phyloP scores from a whole-genome alignment of 495 filamentous ascomycete genomes.

The Hyaloscypha bicolor region DNA sequence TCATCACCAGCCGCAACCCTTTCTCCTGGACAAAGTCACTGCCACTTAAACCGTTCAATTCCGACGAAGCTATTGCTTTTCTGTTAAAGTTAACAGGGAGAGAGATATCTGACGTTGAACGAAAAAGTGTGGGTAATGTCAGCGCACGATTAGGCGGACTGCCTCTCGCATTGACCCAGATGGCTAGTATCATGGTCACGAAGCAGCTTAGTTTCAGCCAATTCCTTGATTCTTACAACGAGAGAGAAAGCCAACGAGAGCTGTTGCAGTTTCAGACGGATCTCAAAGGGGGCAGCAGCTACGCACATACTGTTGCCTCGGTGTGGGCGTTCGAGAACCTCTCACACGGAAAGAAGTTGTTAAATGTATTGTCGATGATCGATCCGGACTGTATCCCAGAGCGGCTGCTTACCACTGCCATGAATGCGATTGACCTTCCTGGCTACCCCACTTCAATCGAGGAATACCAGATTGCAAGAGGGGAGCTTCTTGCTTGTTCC shows the following conservation, averaged over 20 bases:
- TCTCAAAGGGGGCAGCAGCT: constrained; percentile 27
- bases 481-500: constrained; percentile 27
- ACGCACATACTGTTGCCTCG: constrained; percentile 37
- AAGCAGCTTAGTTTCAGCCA: constrained; percentile 33
- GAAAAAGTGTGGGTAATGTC: constrained; percentile 13
- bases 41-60: constrained; percentile 16
- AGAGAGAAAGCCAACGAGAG: constrained; percentile 23
- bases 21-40: constrained; percentile 20
- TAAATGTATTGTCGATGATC: constrained; percentile 39
- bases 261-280: constrained; percentile 13
- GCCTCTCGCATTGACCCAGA: constrained; percentile 46
- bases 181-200: constrained; percentile 41
- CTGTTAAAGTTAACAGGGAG: constrained; percentile 12
- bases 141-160: constrained; percentile 37
- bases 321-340: constrained; percentile 44
- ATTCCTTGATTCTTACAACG: constrained; percentile 36
- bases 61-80: constrained; percentile 1
- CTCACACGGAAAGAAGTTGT: constrained; percentile 27
- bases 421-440: constrained; percentile 7
- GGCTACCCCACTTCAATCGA: constrained; percentile 13
- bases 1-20: constrained; percentile 43
- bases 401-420: constrained; percentile 26
- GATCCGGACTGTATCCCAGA: constrained; percentile 40
- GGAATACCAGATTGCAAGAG: constrained; percentile 21
- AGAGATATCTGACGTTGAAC: constrained; percentile 6